Percentiles rank a stretch among this genome's conserved stretches.
Evolutionary conservation across 352 stramenopile species (phyloP).

Genomic region (Phytopythium oedochilum): DNA sequence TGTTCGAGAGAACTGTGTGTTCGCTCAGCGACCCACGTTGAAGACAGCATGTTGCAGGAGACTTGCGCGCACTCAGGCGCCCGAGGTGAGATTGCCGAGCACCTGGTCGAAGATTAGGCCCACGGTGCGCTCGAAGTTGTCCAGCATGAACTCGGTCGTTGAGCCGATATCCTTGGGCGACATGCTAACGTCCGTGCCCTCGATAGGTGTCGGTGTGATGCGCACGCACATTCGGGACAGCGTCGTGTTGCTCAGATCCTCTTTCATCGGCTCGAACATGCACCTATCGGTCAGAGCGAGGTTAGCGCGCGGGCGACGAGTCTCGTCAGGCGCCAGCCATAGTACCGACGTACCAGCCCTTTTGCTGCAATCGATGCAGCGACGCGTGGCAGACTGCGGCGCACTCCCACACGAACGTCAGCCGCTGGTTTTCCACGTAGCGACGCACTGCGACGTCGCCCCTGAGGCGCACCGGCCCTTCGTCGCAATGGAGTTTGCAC

Average conservation of each 20-base stretch:
- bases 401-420: slow-evolving; percentile 53
- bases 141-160: slow-evolving; percentile 28
- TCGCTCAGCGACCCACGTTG: no score
- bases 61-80: background rate
- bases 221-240: slow-evolving; percentile 44
- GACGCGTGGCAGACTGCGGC: slow-evolving; percentile 20
- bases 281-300: slow-evolving; percentile 13
- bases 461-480: slow-evolving; percentile 22
- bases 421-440: slow-evolving; percentile 33
- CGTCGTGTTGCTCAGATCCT: slow-evolving; percentile 32
- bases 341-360: slow-evolving; percentile 33
- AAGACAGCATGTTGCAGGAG: background rate
- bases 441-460: slow-evolving; percentile 40
- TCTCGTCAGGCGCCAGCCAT: background rate
- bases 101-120: slow-evolving; percentile 33
- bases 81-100: slow-evolving; percentile 13
- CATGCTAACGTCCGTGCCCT: slow-evolving; percentile 10
- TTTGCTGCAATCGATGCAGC: slow-evolving; percentile 31
- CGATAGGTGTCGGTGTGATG: slow-evolving; percentile 29
- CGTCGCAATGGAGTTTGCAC: slow-evolving; percentile 28
- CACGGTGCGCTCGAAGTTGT: slow-evolving; percentile 33
- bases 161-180: slow-evolving; percentile 33
- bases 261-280: slow-evolving; percentile 34
- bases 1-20: no score
- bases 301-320: background rate